These are phyloP conservation scores for Metschnikowia cubensis DNA, from an alignment of 805 yeast genomes.

Conservation along the genomic window DNA sequence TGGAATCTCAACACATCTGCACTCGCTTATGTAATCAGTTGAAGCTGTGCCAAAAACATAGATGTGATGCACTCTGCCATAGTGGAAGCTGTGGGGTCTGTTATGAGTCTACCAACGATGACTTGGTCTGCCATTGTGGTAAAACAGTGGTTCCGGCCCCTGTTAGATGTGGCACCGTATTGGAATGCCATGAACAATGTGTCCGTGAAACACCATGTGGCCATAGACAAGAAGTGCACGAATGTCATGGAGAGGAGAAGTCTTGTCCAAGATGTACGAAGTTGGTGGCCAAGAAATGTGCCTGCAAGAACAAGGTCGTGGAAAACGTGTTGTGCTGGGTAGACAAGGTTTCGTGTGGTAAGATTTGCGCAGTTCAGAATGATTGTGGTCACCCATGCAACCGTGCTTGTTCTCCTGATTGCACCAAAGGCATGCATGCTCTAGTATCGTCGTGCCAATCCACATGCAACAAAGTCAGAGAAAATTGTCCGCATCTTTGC, in stretches of 20 bases:
- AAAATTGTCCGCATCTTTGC: constrained; percentile 68
- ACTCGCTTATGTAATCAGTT: constrained; percentile 58
- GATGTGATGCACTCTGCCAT: constrained; percentile 70
- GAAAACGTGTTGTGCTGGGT: constrained; percentile 70
- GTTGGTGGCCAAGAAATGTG: constrained; percentile 52
- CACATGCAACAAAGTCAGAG: constrained; percentile 50
- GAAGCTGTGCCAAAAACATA: constrained; percentile 59
- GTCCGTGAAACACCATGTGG: constrained; percentile 59
- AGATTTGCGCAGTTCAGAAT: constrained; percentile 28
- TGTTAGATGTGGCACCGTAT: constrained; percentile 72
- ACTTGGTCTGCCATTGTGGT: constrained; percentile 77
- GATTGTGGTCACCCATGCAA: constrained; percentile 47
- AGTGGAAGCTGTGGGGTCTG: constrained; percentile 79
- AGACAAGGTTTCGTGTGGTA: constrained; percentile 59
- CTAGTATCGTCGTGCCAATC: constrained; percentile 47
- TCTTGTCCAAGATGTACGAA: constrained; percentile 75
- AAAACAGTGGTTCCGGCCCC: constrained; percentile 75
- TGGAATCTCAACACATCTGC: constrained; percentile 76
- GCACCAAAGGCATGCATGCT: constrained; percentile 61
- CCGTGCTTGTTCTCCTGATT: constrained; percentile 53
- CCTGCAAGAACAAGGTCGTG: constrained; percentile 55
- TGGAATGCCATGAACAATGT: constrained; percentile 66
- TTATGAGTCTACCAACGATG: constrained; percentile 74
- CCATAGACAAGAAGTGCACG: constrained; percentile 64
- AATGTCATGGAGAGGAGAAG: constrained; percentile 64